These are phyloP conservation scores for Aureobasidium sp. DNA, from an alignment of 2,329 filamentous ascomycete species.

Conservation along the genomic window DNA sequence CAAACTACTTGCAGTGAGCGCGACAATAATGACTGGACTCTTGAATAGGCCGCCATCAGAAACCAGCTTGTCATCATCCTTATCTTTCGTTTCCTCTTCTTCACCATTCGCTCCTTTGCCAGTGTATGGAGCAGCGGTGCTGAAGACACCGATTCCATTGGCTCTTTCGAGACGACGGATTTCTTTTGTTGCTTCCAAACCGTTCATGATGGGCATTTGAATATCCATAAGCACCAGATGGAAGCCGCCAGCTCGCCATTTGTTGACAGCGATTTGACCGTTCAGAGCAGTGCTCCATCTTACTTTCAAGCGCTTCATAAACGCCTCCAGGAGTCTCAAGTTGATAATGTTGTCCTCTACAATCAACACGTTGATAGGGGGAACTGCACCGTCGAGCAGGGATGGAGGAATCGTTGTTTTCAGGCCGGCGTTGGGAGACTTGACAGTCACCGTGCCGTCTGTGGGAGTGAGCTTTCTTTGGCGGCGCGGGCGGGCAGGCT, in stretches of 20 bases:
- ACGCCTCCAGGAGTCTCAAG: conserved; percentile 81
- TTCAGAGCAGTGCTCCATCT: conserved; percentile 95
- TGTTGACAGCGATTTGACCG: conserved; percentile 82
- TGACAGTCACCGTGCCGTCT: conserved; percentile 41
- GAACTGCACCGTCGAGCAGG: conserved; percentile 67
- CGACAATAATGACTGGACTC: conserved; percentile 95
- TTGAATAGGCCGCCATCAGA: conserved; percentile 68
- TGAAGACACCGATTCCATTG: conserved; percentile 89
- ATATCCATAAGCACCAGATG: conserved; percentile 99
- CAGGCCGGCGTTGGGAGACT: conserved; percentile 28
- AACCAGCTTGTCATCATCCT: conserved; percentile 60
- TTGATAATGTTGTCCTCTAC: conserved; percentile 99
- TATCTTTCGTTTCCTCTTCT: conserved; percentile 25
- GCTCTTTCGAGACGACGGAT: conserved; percentile 82
- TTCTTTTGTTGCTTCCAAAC: conserved; percentile 88
- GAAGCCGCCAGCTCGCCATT: conserved; percentile 88
- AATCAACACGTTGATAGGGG: conserved; percentile 93
- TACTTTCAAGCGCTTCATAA: conserved; percentile 92
- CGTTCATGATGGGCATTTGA: conserved; percentile 93
- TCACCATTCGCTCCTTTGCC: conserved; percentile 27
- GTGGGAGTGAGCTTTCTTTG: conserved; percentile 15
- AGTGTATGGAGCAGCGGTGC: conserved; percentile 24
- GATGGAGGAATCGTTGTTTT: conserved; percentile 9
- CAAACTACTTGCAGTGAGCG: conserved; percentile 84
- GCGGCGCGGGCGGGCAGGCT: conserved; percentile 12